Evolutionary conservation across 441 rosid genomes (phyloP).

Genomic region (Euphorbia corollata): DNA sequence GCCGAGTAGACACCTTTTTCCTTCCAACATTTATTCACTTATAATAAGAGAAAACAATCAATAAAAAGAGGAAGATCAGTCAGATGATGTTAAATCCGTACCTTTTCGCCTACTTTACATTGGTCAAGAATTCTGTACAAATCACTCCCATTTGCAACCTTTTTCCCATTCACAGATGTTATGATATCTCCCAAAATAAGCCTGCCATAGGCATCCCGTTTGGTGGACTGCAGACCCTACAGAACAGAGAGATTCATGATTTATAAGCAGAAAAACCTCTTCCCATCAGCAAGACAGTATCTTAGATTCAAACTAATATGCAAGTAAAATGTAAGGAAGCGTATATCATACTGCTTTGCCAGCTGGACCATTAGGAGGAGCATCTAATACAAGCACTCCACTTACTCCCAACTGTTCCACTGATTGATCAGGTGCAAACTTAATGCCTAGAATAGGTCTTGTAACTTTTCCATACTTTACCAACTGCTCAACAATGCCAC

Average conservation of each 20-base stretch:
- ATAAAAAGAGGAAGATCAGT: neutral
- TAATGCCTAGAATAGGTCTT: slow-evolving; percentile 89
- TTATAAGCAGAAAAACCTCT: slow-evolving; percentile 5
- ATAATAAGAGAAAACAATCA: neutral
- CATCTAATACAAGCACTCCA: slow-evolving; percentile 96
- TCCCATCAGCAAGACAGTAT: neutral
- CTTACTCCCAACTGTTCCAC: slow-evolving; percentile 94
- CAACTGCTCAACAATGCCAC: slow-evolving; percentile 85
- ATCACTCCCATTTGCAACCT: slow-evolving; percentile 79
- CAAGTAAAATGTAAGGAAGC: slow-evolving; percentile 13
- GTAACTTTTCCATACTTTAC: slow-evolving; percentile 86
- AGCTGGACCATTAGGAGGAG: slow-evolving; percentile 87
- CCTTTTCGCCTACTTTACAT: slow-evolving; percentile 86
- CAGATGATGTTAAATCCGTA: slow-evolving; percentile 19
- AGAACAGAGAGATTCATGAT: slow-evolving; percentile 15
- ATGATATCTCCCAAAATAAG: slow-evolving; percentile 87
- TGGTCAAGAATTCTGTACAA: slow-evolving; percentile 93
- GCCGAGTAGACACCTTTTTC: neutral
- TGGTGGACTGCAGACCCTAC: slow-evolving; percentile 80
- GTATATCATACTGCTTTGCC: slow-evolving; percentile 75
- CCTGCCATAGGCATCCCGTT: slow-evolving; percentile 87
- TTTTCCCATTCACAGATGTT: slow-evolving; percentile 73
- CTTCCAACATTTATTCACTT: neutral
- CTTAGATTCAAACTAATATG: neutral
- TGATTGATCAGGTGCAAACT: slow-evolving; percentile 97